Conservation (phyloP, 108 stramenopile species). For the Craspedostauros australis region DNA sequence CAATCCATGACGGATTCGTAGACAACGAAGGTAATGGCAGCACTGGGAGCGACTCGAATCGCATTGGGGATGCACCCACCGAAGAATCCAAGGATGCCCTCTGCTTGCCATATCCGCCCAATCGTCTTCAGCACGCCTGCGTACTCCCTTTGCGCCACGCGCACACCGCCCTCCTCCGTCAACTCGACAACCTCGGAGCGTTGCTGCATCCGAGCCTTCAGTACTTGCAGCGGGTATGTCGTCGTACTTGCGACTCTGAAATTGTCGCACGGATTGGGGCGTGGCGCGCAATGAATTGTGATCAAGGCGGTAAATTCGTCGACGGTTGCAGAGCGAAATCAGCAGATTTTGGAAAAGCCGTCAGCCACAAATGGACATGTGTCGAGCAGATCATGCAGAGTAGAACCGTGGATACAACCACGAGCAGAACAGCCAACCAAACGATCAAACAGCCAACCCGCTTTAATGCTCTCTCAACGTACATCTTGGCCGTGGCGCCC, state of each 20-base stretch:
- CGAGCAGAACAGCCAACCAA: too few species aligned
- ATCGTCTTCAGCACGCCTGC: slow-evolving; percentile 58
- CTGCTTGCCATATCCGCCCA: slow-evolving; percentile 50
- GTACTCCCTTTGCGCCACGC: slow-evolving; percentile 64
- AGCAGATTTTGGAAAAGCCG: too few species aligned
- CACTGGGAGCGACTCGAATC: slow-evolving; percentile 91
- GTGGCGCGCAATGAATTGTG: background rate
- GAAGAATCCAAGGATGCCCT: slow-evolving; percentile 89
- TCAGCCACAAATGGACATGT: too few species aligned
- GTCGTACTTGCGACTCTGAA: slow-evolving; percentile 68
- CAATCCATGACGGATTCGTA: slow-evolving; percentile 83
- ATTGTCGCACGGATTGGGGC: background rate
- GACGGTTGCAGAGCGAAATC: too few species aligned
- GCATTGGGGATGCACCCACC: slow-evolving; percentile 94
- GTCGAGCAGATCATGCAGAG: too few species aligned
- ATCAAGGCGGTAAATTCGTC: too few species aligned
- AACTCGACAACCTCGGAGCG: slow-evolving; percentile 66
- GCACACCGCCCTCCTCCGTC: slow-evolving; percentile 56
- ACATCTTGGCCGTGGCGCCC: slow-evolving; percentile 83
- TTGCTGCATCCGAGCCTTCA: slow-evolving; percentile 96
- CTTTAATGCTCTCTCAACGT: too few species aligned
- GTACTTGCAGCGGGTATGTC: slow-evolving; percentile 92
- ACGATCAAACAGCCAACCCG: too few species aligned
- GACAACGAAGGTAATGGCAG: slow-evolving; percentile 94
- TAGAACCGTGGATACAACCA: too few species aligned